Evolutionary conservation across 2,329 filamentous ascomycete species (phyloP).

Genomic region (Rosellinia necatrix): DNA sequence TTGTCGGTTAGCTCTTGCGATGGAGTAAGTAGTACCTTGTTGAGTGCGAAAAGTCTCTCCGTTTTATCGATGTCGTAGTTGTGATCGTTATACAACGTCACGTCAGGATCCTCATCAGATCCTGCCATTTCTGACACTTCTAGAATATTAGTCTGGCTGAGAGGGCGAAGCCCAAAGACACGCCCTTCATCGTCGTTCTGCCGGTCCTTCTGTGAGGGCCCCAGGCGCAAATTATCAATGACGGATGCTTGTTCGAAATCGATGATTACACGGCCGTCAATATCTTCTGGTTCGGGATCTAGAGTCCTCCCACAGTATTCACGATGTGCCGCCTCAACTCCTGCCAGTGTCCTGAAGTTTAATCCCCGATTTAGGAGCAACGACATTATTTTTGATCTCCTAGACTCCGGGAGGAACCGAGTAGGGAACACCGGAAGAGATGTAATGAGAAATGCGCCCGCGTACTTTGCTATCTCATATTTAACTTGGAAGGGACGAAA

Average conservation of each 20-base stretch:
- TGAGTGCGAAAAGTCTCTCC: slow-evolving; percentile 13
- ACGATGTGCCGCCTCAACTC: slow-evolving; percentile 20
- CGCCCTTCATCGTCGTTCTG: not conserved
- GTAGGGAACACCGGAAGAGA: slow-evolving; percentile 32
- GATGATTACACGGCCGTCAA: slow-evolving; percentile 38
- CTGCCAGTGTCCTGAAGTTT: slow-evolving; percentile 18
- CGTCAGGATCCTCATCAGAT: slow-evolving; percentile 4
- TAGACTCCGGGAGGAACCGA: slow-evolving; percentile 9
- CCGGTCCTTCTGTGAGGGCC: slow-evolving; percentile 6
- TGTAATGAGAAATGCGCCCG: slow-evolving; percentile 27
- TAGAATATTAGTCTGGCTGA: slow-evolving; percentile 8
- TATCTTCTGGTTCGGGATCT: slow-evolving; percentile 33
- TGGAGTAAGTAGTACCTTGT: slow-evolving; percentile 11
- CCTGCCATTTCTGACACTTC: slow-evolving; percentile 18
- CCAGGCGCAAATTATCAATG: slow-evolving; percentile 9
- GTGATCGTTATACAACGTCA: slow-evolving; percentile 22
- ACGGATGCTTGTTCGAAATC: slow-evolving; percentile 34
- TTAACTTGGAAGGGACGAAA: slow-evolving; percentile 30
- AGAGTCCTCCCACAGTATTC: slow-evolving; percentile 19
- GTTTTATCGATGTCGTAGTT: slow-evolving; percentile 19
- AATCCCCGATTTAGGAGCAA: slow-evolving; percentile 3
- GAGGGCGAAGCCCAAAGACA: slow-evolving; percentile 18
- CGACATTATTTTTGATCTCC: not conserved
- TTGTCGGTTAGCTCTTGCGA: slow-evolving; percentile 10
- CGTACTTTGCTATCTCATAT: slow-evolving; percentile 27